Evolutionary conservation across 768 basidiomycete species (phyloP).

Genomic region (Suillus ampliporus): DNA sequence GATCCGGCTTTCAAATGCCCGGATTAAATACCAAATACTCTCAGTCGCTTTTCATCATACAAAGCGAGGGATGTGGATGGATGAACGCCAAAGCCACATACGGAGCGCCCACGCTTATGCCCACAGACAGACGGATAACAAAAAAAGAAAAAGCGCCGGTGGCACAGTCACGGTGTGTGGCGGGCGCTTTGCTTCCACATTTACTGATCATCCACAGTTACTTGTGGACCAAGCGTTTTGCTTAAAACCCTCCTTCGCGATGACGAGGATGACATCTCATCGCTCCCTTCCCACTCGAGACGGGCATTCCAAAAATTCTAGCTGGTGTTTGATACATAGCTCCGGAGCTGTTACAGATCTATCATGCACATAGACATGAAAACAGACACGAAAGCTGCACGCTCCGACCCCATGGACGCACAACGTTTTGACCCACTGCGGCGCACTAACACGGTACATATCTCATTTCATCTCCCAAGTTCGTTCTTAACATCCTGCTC

Average conservation of each 20-base stretch:
- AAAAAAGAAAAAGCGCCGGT: neutral
- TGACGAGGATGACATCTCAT: too few species aligned
- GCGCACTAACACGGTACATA: slow-evolving; percentile 27
- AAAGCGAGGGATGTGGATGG: slow-evolving; percentile 4
- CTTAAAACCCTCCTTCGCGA: too few species aligned
- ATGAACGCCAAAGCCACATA: slow-evolving; percentile 6
- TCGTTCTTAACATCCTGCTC: slow-evolving; percentile 24
- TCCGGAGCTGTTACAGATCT: too few species aligned
- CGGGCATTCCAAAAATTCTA: too few species aligned
- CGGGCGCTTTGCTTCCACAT: neutral
- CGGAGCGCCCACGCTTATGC: too few species aligned
- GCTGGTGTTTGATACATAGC: too few species aligned
- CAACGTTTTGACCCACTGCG: neutral
- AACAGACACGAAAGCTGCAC: too few species aligned
- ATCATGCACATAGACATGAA: too few species aligned
- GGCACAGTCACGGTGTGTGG: neutral
- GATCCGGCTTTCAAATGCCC: neutral
- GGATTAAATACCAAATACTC: neutral
- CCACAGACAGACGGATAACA: neutral
- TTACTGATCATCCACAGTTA: neutral
- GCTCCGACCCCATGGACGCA: too few species aligned
- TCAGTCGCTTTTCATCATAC: neutral
- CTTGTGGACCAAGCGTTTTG: too few species aligned
- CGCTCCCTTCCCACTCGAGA: too few species aligned
- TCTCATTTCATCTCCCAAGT: slow-evolving; percentile 12